These are phyloP conservation scores for Neonectria hederae DNA, from an alignment of 2,329 filamentous ascomycete species.

Conservation along the genomic window DNA sequence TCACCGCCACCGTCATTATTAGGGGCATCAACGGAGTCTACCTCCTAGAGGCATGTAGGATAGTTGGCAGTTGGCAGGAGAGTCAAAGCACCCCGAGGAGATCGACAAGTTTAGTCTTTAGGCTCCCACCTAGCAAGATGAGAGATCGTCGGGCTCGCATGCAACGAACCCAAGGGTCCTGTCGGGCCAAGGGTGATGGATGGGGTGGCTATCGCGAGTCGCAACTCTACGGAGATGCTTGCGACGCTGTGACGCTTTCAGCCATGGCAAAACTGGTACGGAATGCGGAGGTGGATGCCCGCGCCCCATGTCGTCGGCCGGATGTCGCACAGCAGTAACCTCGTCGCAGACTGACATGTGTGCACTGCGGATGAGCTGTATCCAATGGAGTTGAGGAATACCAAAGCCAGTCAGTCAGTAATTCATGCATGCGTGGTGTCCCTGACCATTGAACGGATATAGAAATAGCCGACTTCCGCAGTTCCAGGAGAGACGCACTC, in stretches of 20 bases:
- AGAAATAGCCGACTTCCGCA: neutral
- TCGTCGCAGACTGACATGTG: neutral
- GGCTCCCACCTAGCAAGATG: slow-evolving; percentile 8
- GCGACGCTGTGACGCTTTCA: neutral
- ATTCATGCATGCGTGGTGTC: slow-evolving; percentile 9
- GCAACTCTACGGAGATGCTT: neutral
- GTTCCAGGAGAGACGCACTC: neutral
- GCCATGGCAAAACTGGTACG: slow-evolving; percentile 14
- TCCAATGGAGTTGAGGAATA: neutral
- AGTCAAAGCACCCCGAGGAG: neutral
- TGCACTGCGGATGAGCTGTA: neutral
- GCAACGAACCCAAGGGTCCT: slow-evolving; percentile 31
- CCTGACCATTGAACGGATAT: slow-evolving; percentile 3
- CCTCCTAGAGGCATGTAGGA: neutral
- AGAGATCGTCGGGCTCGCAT: slow-evolving; percentile 22
- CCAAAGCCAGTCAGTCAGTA: neutral
- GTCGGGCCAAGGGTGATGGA: neutral
- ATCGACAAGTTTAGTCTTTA: slow-evolving; percentile 2
- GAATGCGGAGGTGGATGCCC: slow-evolving; percentile 27
- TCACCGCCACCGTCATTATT: neutral
- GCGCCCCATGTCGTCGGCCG: slow-evolving; percentile 11
- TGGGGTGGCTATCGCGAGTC: too few species aligned
- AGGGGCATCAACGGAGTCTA: neutral
- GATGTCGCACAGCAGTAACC: slow-evolving; percentile 19
- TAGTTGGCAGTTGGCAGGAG: neutral